Base-by-base conservation (phyloP, 768 basidiomycete genomes). In the Naganishia randhawae region DNA sequence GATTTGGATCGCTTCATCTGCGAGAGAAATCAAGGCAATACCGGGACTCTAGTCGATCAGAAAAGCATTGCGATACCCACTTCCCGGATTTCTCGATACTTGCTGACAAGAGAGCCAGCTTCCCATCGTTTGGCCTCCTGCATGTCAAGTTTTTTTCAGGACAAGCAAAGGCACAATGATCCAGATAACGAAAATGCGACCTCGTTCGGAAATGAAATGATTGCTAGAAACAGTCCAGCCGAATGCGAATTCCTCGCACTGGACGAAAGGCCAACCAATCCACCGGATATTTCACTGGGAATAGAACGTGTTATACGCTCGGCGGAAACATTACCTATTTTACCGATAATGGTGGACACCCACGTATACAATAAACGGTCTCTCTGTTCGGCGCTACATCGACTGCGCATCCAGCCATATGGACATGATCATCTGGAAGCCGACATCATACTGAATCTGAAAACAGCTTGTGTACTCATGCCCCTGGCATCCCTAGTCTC, bases 401-500 rank as follows among this genome's bases (percentile, higher is more conserved):
- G 3, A 2, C 39, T 61, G 8, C 57, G 27, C 11, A 16, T 61
- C 39, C 35, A 41, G n/a, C 37, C 41, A 41, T 41, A 61, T 29
- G 57, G 57, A 25, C 57, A 61, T 25, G 57, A 61, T 39, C 39
- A 35, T 8, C 25, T 61, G 14, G 57, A 61, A 61, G 57, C 37
- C 37, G 57, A 61, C 27, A 41, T 41, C 17, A n/a, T 61, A n/a
- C 19, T 61, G 31, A 39, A 61, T 41, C 35, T 39, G 22, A 61
- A 39, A 41, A 61, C 37, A 9, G 57, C 57, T 4, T 61, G 57
- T 22, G 16, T 61, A 9, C 39, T 39, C 19, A 22, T 61, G 29
- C 57, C 57, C 16, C 14, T 61, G 37, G 22, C 39, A 27, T 61
- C 13, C 39, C 16, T 42, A 1, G 19, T 25, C 11, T 22, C 57